phyloP scores from a whole-genome alignment of 2,329 filamentous ascomycete genomes.

The Tolypocladium tropicale region DNA sequence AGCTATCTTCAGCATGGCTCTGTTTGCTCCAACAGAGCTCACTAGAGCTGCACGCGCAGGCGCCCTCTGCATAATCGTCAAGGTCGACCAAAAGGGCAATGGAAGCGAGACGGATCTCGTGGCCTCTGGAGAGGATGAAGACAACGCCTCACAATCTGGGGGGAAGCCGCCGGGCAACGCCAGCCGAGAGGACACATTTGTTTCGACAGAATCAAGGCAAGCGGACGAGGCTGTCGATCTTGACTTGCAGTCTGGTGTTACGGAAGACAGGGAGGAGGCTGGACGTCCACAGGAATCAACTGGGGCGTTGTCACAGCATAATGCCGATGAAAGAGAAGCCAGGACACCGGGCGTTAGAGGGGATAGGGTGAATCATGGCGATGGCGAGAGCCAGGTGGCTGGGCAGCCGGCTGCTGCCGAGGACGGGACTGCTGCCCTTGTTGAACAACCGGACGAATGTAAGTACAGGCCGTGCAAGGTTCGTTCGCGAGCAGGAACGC shows the following conservation, averaged over 20 bases:
- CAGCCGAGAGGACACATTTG: not conserved
- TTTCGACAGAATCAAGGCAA: not conserved
- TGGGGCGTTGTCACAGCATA: not conserved
- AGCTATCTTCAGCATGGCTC: constrained; percentile 5
- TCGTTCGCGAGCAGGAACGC: not conserved
- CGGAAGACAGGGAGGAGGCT: not conserved
- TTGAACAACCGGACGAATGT: not conserved
- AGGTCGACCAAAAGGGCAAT: too few species aligned
- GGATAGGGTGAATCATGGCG: not conserved
- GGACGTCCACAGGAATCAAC: not conserved
- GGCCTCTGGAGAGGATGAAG: too few species aligned
- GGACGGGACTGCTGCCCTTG: not conserved
- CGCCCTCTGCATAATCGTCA: constrained; percentile 3
- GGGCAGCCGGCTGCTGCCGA: not conserved
- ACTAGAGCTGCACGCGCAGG: constrained; percentile 3
- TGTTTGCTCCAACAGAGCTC: constrained; percentile 4
- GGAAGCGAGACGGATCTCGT: too few species aligned
- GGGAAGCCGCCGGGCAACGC: not conserved
- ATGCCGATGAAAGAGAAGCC: not conserved
- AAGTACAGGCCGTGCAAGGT: not conserved
- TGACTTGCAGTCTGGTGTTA: not conserved
- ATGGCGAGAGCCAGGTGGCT: not conserved
- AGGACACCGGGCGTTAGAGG: not conserved
- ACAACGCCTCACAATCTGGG: not conserved
- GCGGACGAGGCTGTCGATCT: not conserved